phyloP scores from a whole-genome alignment of 2,329 filamentous ascomycete genomes.

The Drechslerella dactyloides region DNA sequence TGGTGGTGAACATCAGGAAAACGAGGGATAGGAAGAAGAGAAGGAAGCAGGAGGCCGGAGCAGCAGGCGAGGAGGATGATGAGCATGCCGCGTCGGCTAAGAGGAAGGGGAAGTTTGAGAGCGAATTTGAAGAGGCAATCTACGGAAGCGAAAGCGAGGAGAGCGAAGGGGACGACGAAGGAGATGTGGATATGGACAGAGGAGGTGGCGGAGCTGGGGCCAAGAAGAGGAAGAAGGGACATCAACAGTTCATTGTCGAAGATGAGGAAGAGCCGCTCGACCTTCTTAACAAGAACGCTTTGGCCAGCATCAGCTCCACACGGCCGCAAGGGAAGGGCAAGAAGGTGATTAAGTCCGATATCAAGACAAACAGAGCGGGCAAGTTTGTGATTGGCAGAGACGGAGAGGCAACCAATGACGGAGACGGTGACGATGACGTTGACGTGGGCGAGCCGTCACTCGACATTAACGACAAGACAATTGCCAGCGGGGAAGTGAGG shows the following conservation, averaged over 20 bases:
- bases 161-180: slow-evolving; percentile 65
- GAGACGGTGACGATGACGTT: slow-evolving; percentile 56
- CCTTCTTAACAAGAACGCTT: slow-evolving; percentile 82
- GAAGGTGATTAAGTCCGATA: slow-evolving; percentile 64
- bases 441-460: slow-evolving; percentile 68
- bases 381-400: slow-evolving; percentile 76
- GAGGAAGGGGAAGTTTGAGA: slow-evolving; percentile 74
- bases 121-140: slow-evolving; percentile 93
- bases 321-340: slow-evolving; percentile 72
- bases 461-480: slow-evolving; percentile 64
- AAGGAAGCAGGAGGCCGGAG: slow-evolving; percentile 75
- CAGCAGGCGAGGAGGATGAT: slow-evolving; percentile 66
- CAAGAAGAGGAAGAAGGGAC: slow-evolving; percentile 64
- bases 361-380: slow-evolving; percentile 75
- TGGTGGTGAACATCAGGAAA: slow-evolving; percentile 94
- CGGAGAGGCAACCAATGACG: slow-evolving; percentile 60
- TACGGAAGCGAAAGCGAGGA: slow-evolving; percentile 70
- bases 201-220: slow-evolving; percentile 59
- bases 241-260: slow-evolving; percentile 83
- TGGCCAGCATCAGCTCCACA: slow-evolving; percentile 91
- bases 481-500: slow-evolving; percentile 58
- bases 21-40: slow-evolving; percentile 88
- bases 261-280: slow-evolving; percentile 94
- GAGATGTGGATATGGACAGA: slow-evolving; percentile 69
- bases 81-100: slow-evolving; percentile 60